Evolutionary conservation across 208 protist genomes (phyloP), one percentile per base, ranked within the genome.

Genomic region (Kentomonas sorsogonicus): DNA sequence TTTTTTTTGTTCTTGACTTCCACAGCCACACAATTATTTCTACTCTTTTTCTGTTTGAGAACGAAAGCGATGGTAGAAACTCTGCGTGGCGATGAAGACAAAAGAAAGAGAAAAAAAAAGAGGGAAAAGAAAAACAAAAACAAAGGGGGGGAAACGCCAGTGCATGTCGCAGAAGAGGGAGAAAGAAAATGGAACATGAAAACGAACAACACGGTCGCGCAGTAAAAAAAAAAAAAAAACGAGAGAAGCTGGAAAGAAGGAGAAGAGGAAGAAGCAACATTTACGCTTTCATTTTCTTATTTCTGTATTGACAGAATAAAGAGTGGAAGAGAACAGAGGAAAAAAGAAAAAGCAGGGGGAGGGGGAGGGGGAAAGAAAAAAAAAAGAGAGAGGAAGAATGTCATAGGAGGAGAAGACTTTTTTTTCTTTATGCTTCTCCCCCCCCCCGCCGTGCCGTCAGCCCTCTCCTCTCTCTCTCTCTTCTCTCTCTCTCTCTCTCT

Each of bases 301-400:
- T 45, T 53, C 3, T 54, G 3, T 46, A 3, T 25, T 41, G 3
- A 20, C 3, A 3, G 1, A 22, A 15, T 34, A 27, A 31, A 27
- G 40, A 47, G 33, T 31, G 11, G 16, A 27, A 46, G 18, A 33
- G 16, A 13, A 36, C 11, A 39, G 16, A 41, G 39, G 25, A 26
- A 59, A 40, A 50, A 38, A 39, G 50, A 55, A 71, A 53, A 67
- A 46, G 52, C 56, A 39, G 55, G 59, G 50, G 47, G 54, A 63
- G 60, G n/a, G 59, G 53, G 46, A n/a, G 44, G 22, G 16, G 10
- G 22, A 61, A 1, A 50, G 33, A 57, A 54, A n/a, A 34, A 43
- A 25, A 53, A 13, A 47, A 62, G 26, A 44, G 18, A 11, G 39
- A 58, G 23, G 36, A 26, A 38, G 6, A 27, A 20, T 9, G 10